Base-by-base conservation (phyloP, 257 asterid species). In the Solanum dulcamara region DNA sequence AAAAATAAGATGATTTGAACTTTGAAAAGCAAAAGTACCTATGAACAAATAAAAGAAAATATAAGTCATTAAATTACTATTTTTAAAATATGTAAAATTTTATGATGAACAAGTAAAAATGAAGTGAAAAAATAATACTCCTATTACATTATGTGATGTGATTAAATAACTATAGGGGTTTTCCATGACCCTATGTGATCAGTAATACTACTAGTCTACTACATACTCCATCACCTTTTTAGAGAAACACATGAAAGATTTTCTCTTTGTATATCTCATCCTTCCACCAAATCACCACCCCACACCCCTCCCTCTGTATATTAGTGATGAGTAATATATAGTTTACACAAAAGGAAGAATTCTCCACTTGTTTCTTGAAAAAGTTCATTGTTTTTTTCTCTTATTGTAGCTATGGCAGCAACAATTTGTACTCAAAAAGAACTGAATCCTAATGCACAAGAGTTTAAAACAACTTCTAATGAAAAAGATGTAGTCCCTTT, bases 241-340 rank as follows among this genome's bases (percentile, higher is more conserved):
- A 66, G 4, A 66, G 13, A 66, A 30, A 15, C 24, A 32, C 24
- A 15, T 15, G 74, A 66, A 66, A 15, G 13, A 66, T 66, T 32
- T 64, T 64, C n/a, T 64, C n/a, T 64, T 64, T 6, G 71, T 28
- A 28, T 28, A 28, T 28, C 35, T 62, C 67, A 24, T n/a, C 32
- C 71, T 28, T 62, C 71, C 37, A 26, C 71, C 37, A 62, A 28
- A 62, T 62, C 24, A 14, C 11, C 8, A n/a, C 32, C 62, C 6
- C 13, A 22, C 5, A 0, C 48, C 13, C 4, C 1, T 1, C 17
- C 15, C 7, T 59, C 17, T 24, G 7, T 10, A 57, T n/a, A 3
- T 57, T 4, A 38, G 10, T 37, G 7, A 9, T 6, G 42, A 37
- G 12, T 60, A 14, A 18, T 26, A 60, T 60, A 26, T 60, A 12